phyloP scores from a whole-genome alignment of 768 basidiomycete genomes.

The Podaxis sp. region DNA sequence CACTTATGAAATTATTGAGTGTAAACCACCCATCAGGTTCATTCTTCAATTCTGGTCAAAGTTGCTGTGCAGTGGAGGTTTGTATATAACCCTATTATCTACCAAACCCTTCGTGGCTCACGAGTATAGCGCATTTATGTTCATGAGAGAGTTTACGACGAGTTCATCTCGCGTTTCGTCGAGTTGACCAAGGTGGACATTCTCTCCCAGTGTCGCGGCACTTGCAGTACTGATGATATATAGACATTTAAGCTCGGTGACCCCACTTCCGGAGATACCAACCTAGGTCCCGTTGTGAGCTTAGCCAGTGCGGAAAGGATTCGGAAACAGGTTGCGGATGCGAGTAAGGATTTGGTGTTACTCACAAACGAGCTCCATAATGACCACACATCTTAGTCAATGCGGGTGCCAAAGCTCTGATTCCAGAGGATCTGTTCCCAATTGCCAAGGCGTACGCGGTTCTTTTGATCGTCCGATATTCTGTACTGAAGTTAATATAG shows the following conservation, averaged over 20 bases:
- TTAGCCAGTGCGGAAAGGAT: constrained; percentile 83
- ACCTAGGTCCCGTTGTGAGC: constrained; percentile 92
- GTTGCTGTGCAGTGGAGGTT: constrained; percentile 92
- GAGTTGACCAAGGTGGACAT: constrained; percentile 64
- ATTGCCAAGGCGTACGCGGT: constrained; percentile 65
- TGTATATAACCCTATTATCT: constrained; percentile 12
- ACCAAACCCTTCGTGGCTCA: not conserved
- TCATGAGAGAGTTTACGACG: constrained; percentile 77
- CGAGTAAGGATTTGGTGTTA: constrained; percentile 44
- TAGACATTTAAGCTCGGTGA: constrained; percentile 86
- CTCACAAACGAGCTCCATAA: not conserved
- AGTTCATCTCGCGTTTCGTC: constrained; percentile 73
- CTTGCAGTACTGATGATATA: not conserved
- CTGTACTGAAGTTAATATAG: constrained; percentile 31
- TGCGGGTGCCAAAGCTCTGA: constrained; percentile 75
- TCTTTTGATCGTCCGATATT: not conserved
- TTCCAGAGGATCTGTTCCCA: constrained; percentile 66
- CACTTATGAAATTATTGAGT: not conserved
- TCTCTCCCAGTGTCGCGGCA: not conserved
- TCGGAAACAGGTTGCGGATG: constrained; percentile 82
- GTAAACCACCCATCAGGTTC: constrained; percentile 51
- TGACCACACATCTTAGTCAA: constrained; percentile 41
- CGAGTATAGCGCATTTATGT: constrained; percentile 82
- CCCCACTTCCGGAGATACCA: constrained; percentile 70
- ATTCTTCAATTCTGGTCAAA: constrained; percentile 97